Evolutionary conservation across 164 flowering plant genomes (phyloP).

Genomic region (Pachysandra terminalis): DNA sequence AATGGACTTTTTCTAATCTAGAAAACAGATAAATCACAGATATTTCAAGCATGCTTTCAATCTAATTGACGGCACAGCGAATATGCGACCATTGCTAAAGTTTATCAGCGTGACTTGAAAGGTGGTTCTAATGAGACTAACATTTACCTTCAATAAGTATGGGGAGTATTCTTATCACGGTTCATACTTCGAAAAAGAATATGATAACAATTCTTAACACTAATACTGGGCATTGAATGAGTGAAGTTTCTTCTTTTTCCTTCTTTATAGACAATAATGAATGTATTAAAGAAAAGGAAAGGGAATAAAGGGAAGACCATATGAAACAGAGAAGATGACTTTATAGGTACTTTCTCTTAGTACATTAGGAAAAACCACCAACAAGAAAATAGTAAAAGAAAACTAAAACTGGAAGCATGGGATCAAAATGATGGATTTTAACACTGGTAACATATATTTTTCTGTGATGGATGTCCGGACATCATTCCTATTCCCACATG

Average conservation of each 20-base stretch:
- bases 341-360: background rate
- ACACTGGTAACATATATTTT: background rate
- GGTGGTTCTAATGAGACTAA: background rate
- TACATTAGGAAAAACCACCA: background rate
- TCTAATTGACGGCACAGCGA: background rate
- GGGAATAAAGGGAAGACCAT: too few relatives aligned
- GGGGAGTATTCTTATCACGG: too few relatives aligned
- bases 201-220: background rate
- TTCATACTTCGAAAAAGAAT: too few relatives aligned
- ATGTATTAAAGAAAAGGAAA: too few relatives aligned
- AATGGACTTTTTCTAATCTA: background rate
- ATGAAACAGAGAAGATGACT: background rate
- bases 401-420: background rate
- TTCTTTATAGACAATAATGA: too few relatives aligned
- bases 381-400: background rate
- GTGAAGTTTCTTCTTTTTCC: background rate
- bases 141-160: too few relatives aligned
- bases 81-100: background rate
- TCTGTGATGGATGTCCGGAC: background rate
- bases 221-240: background rate
- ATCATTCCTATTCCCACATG: background rate
- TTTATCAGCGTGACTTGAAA: background rate
- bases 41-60: background rate
- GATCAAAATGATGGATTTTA: background rate
- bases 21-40: background rate